Conservation (phyloP, 176 grass and related monocot species). For the Aegilops longissima region DNA sequence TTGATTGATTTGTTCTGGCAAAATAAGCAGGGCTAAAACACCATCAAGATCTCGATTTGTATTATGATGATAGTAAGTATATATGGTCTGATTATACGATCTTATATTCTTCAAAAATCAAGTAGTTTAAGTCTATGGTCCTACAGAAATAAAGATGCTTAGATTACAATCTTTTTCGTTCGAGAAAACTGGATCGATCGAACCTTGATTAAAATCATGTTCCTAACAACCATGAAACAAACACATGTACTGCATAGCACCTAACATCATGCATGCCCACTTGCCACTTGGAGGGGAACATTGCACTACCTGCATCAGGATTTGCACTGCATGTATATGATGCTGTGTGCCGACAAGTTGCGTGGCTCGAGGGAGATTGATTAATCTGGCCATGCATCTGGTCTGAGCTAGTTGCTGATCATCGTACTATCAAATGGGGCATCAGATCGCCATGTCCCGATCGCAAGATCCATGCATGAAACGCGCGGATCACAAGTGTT, state of each 20-base stretch:
- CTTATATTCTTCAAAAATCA: background rate
- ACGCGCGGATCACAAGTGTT: background rate
- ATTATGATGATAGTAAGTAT: background rate
- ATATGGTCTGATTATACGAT: background rate
- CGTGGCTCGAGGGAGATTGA: background rate
- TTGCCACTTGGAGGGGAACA: background rate
- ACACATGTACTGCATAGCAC: background rate
- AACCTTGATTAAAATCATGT: background rate
- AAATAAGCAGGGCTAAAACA: background rate
- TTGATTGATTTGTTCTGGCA: background rate
- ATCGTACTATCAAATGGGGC: slow-evolving; percentile 6
- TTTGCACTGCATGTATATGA: background rate
- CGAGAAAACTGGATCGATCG: background rate
- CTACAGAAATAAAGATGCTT: background rate
- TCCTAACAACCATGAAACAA: slow-evolving; percentile 11
- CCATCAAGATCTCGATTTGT: background rate
- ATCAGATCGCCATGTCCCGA: slow-evolving; percentile 12
- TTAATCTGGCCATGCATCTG: background rate
- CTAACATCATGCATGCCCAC: background rate
- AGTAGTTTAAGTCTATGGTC: background rate
- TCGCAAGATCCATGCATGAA: background rate
- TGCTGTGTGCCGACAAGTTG: slow-evolving; percentile 8
- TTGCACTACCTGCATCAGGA: background rate
- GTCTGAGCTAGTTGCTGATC: background rate
- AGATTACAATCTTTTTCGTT: too few relatives aligned